A percentile compares a stretch with the other conserved stretches of the same genome.
Evolutionary conservation across 2,329 filamentous ascomycete genomes (phyloP).

Genomic region (Ilyonectria sp.): DNA sequence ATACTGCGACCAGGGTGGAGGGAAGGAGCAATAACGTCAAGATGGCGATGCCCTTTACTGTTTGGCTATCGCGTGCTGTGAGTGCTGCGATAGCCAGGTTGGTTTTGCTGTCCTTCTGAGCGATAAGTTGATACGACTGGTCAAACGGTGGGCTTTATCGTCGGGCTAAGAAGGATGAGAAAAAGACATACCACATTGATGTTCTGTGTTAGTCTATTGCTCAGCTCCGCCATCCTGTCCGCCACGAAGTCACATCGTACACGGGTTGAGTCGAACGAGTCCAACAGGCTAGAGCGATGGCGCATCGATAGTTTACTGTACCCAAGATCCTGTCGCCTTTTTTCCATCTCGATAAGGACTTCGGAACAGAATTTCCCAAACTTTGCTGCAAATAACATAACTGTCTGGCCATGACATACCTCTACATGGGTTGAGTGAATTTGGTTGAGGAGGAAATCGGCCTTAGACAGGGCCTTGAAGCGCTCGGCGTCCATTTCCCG

Average conservation of each 20-base stretch:
- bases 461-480: conserved; percentile 6
- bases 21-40: conserved; percentile 10
- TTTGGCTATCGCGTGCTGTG: conserved; percentile 10
- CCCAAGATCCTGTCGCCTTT: conserved; percentile 11
- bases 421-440: conserved; percentile 23
- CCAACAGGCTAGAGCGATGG: conserved; percentile 3
- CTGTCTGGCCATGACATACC: conserved; percentile 20
- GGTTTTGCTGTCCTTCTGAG: conserved; percentile 14
- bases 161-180: not conserved
- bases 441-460: conserved; percentile 19
- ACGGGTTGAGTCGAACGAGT: conserved; percentile 11
- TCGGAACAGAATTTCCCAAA: conserved; percentile 9
- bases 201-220: conserved; percentile 13
- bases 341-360: conserved; percentile 7
- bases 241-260: conserved; percentile 9
- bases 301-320: conserved; percentile 6
- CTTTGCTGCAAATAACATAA: conserved; percentile 11
- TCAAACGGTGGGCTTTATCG: not conserved
- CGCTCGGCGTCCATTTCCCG: conserved; percentile 3
- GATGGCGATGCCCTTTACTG: conserved; percentile 8
- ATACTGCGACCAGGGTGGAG: conserved; percentile 9
- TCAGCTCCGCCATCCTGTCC: conserved; percentile 9
- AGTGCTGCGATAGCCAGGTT: conserved; percentile 8
- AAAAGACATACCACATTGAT: conserved; percentile 27
- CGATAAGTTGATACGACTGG: conserved; percentile 11